phyloP scores from a whole-genome alignment of 2,329 filamentous ascomycete species.

The Fusarium pseudonygamai region DNA sequence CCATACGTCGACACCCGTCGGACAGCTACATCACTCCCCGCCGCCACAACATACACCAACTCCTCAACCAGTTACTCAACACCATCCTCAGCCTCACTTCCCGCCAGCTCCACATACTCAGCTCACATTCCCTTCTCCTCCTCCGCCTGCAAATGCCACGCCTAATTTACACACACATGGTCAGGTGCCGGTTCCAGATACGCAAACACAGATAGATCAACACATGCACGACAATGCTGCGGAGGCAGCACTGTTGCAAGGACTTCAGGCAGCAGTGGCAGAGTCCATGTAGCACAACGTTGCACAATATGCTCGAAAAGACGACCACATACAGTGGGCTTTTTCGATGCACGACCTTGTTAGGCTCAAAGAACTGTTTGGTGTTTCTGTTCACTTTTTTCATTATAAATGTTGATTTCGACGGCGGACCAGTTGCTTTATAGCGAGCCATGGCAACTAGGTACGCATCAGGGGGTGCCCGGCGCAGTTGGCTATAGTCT shows the following conservation, averaged over 20 bases:
- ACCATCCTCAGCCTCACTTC: conserved; percentile 26
- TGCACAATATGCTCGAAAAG: not conserved
- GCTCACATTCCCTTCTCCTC: conserved; percentile 31
- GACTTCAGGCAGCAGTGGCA: conserved; percentile 49
- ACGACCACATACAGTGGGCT: not conserved
- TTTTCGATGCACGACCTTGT: not conserved
- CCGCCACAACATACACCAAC: conserved; percentile 39
- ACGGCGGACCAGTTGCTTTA: conserved; percentile 19
- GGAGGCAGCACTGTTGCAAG: conserved; percentile 49
- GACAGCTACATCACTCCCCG: conserved; percentile 39
- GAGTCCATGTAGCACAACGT: conserved; percentile 32
- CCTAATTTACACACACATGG: conserved; percentile 38
- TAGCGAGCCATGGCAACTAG: conserved; percentile 6
- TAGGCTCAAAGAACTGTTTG: conserved; percentile 6
- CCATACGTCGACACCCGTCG: conserved; percentile 42
- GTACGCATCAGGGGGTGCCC: not conserved
- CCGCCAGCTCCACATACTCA: conserved; percentile 28
- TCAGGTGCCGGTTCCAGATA: conserved; percentile 30
- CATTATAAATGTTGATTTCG: conserved; percentile 14
- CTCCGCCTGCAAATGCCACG: conserved; percentile 27
- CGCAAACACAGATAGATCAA: conserved; percentile 33
- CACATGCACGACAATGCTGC: conserved; percentile 47
- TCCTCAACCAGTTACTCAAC: conserved; percentile 30
- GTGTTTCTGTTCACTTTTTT: conserved; percentile 8
- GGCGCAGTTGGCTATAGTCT: conserved; percentile 7